Evolutionary conservation across 345 rosid genomes (phyloP).

Genomic region (Isatis tinctoria): DNA sequence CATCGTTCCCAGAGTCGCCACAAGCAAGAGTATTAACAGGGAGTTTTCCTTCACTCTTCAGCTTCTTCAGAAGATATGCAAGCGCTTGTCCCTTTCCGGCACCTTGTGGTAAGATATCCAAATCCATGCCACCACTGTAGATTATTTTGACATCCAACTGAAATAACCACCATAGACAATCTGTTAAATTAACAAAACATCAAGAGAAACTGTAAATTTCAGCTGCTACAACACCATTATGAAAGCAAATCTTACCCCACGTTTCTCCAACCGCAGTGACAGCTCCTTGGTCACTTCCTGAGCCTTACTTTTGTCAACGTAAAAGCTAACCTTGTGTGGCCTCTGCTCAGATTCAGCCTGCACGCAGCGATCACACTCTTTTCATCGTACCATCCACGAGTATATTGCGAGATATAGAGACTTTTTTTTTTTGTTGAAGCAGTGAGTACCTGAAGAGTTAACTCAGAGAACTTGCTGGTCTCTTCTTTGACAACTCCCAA

Average conservation of each 20-base stretch:
- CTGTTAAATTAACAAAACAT: neutral
- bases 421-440: neutral
- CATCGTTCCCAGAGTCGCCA: constrained; percentile 99
- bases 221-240: neutral
- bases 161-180: neutral
- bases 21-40: constrained; percentile 90
- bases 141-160: constrained; percentile 94
- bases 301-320: constrained; percentile 80
- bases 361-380: constrained; percentile 9
- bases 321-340: constrained; percentile 89
- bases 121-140: constrained; percentile 93
- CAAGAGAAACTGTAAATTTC: neutral
- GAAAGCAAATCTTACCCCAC: constrained; percentile 48
- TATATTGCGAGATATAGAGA: neutral
- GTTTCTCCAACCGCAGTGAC: constrained; percentile 54
- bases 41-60: constrained; percentile 60
- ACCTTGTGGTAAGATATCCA: constrained; percentile 92
- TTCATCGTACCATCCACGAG: neutral
- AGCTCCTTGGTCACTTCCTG: constrained; percentile 53
- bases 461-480: constrained; percentile 72
- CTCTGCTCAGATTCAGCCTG: constrained; percentile 92
- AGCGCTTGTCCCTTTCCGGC: constrained; percentile 99
- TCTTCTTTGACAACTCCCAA: constrained; percentile 64
- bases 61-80: constrained; percentile 74
- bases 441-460: constrained; percentile 74